Evolutionary conservation across 2,329 filamentous ascomycete genomes (phyloP), one percentile per base, ranked within the genome.

Genomic region (Talaromyces marneffei): DNA sequence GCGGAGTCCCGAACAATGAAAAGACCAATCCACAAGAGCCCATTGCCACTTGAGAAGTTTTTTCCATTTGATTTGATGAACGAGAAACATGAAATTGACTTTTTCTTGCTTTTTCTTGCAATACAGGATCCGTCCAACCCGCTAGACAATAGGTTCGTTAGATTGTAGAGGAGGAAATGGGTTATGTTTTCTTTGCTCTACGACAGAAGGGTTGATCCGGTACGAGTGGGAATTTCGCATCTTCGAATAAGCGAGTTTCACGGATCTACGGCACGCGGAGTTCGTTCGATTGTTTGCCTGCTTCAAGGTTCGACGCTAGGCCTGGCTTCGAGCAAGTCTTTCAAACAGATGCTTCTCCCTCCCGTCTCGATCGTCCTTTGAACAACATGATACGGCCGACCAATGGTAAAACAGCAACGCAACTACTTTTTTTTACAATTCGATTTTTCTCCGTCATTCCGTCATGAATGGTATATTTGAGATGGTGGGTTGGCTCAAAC

Each of bases 61-160:
- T n/a, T 57, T 61, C 33, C 25, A 48, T 61, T n/a, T 53, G 35
- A 55, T 31, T 54, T 59, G 9, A 27, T 25, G 46, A 20, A 59
- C 33, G 31, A 23, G 52, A 63, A 33, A 56, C 39, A 50, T 61
- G 29, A 69, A 85, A 85, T 71, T 80, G 83, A 70, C 82, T 81
- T 66, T 81, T 75, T 76, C 80, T 35, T 50, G 35, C n/a, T 27
- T 37, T 33, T 25, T 27, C 9, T 78, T 77, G 84, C 81, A 77
- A 81, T 79, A 72, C 73, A 83, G 79, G 78, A 81, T 80, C 76
- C 78, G 77, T 78, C 80, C 80, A 75, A 82, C 74, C 77, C 77
- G 75, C 77, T 79, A 84, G 75, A 81, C 82, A 76, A 79, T 82
- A 71, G 75, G 70, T 66, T 54, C 39, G 42, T 37, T 42, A 20